Base-by-base conservation (phyloP, 352 stramenopile genomes). In the Phytophthora constricta region DNA sequence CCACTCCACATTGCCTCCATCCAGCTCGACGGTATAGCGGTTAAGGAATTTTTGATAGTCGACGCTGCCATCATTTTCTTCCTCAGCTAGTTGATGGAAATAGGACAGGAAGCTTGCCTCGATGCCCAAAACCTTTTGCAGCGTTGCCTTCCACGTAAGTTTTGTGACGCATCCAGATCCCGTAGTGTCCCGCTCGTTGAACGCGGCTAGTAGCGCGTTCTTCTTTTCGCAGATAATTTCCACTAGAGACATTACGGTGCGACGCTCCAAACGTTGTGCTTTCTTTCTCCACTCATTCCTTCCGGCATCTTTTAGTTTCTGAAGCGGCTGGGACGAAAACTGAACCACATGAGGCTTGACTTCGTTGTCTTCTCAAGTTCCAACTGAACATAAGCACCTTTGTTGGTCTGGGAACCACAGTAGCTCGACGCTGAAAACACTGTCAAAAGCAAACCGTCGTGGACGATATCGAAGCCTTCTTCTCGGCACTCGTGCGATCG, bases 341-440 rank as follows among this genome's bases (percentile, higher is more conserved):
- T 98, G 93, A 16, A 97, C 90, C 5, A 98, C 92, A 28, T 97
- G 87, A 1, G 91, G 92, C 67, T 97, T 95, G 14, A 98, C 70
- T 43, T 96, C 82, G 11, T 80, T 77, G 51, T 89, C 81, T 37
- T 90, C 77, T 82, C 77, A 8, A 91, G 54, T 33, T 91, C 70
- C 11, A 93, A 56, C 57, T 90, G 80, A 3, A 91, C 85, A 31
- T 90, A 92, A 3, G 87, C 87, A 16, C 87, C 86, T 48, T 97
- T 95, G 74, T 98, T 98, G 4, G 87, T 97, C 66, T 96, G 89
- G 8, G 88, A 96, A 2, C 90, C 91, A 58, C 92, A 97, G 66
- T 98, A 98, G 60, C 86, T 96, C 10, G 89, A 97, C 8, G 93
- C 93, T 11, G 89, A 97, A 69, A 98, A 98, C 4, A 98, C 87